These are phyloP conservation scores for Cynanchum wilfordii DNA, from an alignment of 257 asterid species.

Conservation along the genomic window DNA sequence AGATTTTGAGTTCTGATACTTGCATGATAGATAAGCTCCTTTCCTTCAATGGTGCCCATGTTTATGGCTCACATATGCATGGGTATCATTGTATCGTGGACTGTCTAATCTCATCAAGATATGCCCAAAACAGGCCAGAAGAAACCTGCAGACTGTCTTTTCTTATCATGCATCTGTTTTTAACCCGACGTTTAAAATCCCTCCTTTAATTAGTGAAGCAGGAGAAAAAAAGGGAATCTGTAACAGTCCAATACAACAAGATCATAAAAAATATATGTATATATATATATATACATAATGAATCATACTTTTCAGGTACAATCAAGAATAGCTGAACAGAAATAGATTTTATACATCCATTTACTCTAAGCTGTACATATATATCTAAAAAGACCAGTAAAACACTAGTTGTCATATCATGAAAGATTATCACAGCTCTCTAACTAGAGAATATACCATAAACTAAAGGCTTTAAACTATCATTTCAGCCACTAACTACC, in stretches of 20 bases:
- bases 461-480: slow-evolving; percentile 1
- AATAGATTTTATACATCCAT: not conserved
- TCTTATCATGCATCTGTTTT: not conserved
- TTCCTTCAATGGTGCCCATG: not conserved
- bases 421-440: not conserved
- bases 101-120: not conserved
- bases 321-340: not conserved
- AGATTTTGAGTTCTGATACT: not conserved
- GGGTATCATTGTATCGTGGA: not conserved
- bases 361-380: not conserved
- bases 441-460: slow-evolving; percentile 1
- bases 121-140: not conserved
- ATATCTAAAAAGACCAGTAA: not conserved
- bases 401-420: not conserved
- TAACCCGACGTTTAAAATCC: not conserved
- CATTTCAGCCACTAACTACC: not conserved
- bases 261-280: too few species aligned
- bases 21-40: not conserved
- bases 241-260: not conserved
- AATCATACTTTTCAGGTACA: not conserved
- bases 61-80: not conserved
- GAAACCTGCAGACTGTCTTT: not conserved
- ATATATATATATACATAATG: not conserved
- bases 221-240: not conserved
- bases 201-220: not conserved